Evolutionary conservation across 768 basidiomycete genomes (phyloP), one percentile per base, ranked within the genome.

Genomic region (Pulveroboletus sp.): DNA sequence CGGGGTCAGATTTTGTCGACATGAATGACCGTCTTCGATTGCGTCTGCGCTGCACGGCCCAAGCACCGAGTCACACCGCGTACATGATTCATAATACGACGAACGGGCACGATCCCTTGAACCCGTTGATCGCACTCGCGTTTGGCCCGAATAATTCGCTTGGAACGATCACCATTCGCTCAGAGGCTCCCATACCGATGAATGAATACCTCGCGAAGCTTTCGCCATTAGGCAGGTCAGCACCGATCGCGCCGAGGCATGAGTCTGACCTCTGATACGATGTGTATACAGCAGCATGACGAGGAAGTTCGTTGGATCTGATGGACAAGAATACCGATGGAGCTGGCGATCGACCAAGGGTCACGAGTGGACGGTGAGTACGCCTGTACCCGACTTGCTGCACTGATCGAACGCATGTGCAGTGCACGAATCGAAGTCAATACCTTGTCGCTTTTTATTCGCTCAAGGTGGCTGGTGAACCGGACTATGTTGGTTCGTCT

Each of bases 341-440:
- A 74, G 72, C 24, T 75, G 75, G 66, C 69, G 74, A 15, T 59
- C 70, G 18, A 69, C 69, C 24, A 66, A 66, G 11, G 75, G 77
- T 46, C 75, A 81, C 47, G 84, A 86, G 56, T 87, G 84, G 83
- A 78, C 78, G 21, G 85, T 84, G 56, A 59, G 81, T 72, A 26
- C 26, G 27, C 15, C 11, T 30, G 13, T 24, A 6, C n/a, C 13
- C 8, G 15, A 13, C 6, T 8, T 17, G 6, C 7, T 28, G n/a
- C 8, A 32, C 43, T 50, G 58, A 52, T 14, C 39, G 39, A 28
- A 26, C 24, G 39, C 26, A 26, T 38, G 35, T 14, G 42, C 56
- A 86, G 83, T 86, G 83, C 61, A 76, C 76, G 4, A 79, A 82
- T 53, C 54, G 65, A 18, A 73, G 61, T 39, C 75, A 76, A 27